phyloP scores from a whole-genome alignment of 805 yeast species.

The Saccharomycopsis sp. region DNA sequence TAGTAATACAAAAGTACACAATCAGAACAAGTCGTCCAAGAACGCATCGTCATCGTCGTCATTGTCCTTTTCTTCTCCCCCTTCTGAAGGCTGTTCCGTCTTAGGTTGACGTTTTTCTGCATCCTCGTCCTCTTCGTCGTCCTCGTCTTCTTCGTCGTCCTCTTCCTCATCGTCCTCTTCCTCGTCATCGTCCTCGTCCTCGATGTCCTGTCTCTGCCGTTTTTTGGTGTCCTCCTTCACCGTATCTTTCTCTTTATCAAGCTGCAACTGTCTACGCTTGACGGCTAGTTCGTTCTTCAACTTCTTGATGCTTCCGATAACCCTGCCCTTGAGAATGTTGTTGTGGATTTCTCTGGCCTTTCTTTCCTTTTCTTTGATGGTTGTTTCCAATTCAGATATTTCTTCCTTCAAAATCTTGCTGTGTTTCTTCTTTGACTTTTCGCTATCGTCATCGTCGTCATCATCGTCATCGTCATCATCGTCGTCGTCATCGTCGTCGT shows the following conservation, averaged over 20 bases:
- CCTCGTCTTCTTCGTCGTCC: constrained; percentile 28
- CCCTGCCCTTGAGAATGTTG: constrained; percentile 81
- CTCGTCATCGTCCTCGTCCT: constrained; percentile 23
- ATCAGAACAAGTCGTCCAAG: constrained; percentile 26
- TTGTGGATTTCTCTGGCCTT: constrained; percentile 67
- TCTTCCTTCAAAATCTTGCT: constrained; percentile 77
- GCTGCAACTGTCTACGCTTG: constrained; percentile 60
- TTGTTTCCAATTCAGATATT: constrained; percentile 69
- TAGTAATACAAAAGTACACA: not conserved
- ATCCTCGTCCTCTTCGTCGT: constrained; percentile 27
- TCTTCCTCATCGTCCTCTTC: constrained; percentile 30
- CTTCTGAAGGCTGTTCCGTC: constrained; percentile 29
- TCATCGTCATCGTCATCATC: constrained; percentile 51
- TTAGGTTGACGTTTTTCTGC: constrained; percentile 29
- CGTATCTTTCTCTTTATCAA: constrained; percentile 28
- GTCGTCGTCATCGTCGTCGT: constrained; percentile 46
- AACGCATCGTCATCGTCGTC: constrained; percentile 31
- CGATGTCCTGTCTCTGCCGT: constrained; percentile 26
- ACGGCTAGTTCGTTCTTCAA: constrained; percentile 75
- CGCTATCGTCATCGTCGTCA: constrained; percentile 51
- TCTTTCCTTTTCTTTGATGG: constrained; percentile 65
- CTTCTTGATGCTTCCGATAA: constrained; percentile 71
- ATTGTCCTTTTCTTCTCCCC: constrained; percentile 29
- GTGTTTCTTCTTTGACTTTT: constrained; percentile 48
- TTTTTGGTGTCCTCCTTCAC: constrained; percentile 23